A percentile compares a stretch with the other conserved stretches of the same genome.
Conservation (phyloP, 306 rosid species). For the Chamaecrista fasciculata region DNA sequence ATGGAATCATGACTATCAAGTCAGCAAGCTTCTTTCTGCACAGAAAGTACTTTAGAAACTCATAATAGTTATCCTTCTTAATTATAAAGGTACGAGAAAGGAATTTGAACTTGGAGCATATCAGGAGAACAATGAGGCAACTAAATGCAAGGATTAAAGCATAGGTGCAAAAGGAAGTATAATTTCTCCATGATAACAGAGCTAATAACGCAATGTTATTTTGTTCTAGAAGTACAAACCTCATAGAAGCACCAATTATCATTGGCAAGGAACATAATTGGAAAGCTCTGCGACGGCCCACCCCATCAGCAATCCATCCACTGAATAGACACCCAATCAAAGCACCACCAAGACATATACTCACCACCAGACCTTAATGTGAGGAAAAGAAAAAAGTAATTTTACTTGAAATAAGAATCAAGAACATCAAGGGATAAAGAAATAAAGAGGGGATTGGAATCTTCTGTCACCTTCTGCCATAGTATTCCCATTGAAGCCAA, state of each 20-base stretch:
- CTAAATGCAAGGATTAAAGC: constrained; percentile 3
- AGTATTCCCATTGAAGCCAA: constrained; percentile 89
- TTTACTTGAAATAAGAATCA: constrained; percentile 19
- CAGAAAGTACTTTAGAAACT: not conserved
- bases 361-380: constrained; percentile 87
- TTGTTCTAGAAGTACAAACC: constrained; percentile 45
- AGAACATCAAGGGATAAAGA: constrained; percentile 21
- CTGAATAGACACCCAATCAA: constrained; percentile 80
- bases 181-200: constrained; percentile 4
- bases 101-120: constrained; percentile 8
- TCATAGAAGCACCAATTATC: constrained; percentile 85
- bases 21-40: not conserved
- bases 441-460: constrained; percentile 11
- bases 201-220: constrained; percentile 14
- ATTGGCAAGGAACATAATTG: constrained; percentile 87
- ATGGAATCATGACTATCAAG: not conserved
- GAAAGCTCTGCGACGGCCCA: constrained; percentile 94
- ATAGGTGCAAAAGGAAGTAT: not conserved
- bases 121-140: not conserved
- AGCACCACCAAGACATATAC: constrained; percentile 96
- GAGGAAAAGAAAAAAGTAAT: constrained; percentile 15
- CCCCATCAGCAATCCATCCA: constrained; percentile 95
- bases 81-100: constrained; percentile 1
- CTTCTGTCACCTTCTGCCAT: constrained; percentile 78
- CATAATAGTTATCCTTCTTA: constrained; percentile 7